phyloP scores from a whole-genome alignment of 768 basidiomycete genomes.

The Kondoa subrosea region DNA sequence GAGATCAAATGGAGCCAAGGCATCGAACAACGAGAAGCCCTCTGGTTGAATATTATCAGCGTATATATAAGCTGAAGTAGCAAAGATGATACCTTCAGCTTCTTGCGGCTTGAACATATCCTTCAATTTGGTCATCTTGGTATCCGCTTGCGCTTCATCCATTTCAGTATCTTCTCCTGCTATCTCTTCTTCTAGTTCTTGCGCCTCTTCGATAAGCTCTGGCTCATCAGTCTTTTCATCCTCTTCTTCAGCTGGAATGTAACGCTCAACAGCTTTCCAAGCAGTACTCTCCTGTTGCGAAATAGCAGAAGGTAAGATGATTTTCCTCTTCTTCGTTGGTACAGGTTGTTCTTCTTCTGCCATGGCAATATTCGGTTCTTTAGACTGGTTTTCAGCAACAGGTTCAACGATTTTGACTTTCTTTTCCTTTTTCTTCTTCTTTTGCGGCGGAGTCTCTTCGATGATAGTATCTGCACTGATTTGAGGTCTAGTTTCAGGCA shows the following conservation, averaged over 20 bases:
- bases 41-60: slow-evolving; percentile 31
- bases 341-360: too few relatives aligned
- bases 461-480: neutral
- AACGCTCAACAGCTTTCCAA: slow-evolving; percentile 7
- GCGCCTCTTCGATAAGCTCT: slow-evolving; percentile 2
- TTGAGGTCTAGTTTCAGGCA: neutral
- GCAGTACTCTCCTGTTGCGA: neutral
- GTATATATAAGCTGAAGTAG: neutral
- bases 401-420: slow-evolving; percentile 11
- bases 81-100: slow-evolving; percentile 42
- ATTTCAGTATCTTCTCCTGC: slow-evolving; percentile 6
- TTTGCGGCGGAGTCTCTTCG: neutral
- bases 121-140: slow-evolving; percentile 39
- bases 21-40: slow-evolving; percentile 47
- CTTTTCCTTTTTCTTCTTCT: slow-evolving; percentile 21
- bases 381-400: neutral
- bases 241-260: neutral
- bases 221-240: neutral
- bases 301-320: neutral
- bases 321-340: slow-evolving; percentile 2
- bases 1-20: slow-evolving; percentile 50
- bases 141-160: slow-evolving; percentile 20
- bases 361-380: too few relatives aligned
- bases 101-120: slow-evolving; percentile 57
- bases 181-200: slow-evolving; percentile 19